These are phyloP conservation scores for Centella asiatica DNA, from an alignment of 129 eudicot species.

Conservation along the genomic window DNA sequence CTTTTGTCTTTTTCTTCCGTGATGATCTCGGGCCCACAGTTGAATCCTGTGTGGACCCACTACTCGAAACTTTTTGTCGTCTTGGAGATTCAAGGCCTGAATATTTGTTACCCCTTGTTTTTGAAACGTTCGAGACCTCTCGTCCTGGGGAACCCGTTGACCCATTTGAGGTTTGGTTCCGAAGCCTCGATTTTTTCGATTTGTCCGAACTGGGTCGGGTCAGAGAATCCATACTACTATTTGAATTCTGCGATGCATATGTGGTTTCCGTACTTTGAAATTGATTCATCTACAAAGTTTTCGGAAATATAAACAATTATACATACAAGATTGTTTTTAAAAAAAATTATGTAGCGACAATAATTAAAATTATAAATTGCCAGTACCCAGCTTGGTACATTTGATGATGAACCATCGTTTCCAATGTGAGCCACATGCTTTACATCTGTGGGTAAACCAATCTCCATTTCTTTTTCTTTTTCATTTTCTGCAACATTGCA, in stretches of 20 bases:
- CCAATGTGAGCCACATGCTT: conserved; percentile 77
- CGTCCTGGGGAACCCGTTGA: background rate
- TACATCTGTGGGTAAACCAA: conserved; percentile 70
- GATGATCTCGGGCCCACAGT: background rate
- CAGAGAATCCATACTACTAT: background rate
- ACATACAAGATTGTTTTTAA: too few species aligned
- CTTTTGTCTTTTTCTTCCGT: background rate
- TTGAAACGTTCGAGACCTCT: background rate
- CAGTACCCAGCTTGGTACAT: conserved; percentile 56
- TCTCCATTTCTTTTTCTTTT: conserved; percentile 45
- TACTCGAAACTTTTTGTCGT: background rate
- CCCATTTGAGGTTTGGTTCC: background rate
- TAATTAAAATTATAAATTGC: background rate
- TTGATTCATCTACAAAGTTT: background rate
- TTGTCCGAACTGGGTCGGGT: background rate
- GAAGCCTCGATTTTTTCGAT: conserved; percentile 3
- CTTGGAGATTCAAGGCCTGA: background rate
- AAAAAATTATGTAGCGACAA: background rate
- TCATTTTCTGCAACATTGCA: conserved; percentile 30
- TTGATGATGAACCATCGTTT: conserved; percentile 41
- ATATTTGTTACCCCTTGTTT: background rate
- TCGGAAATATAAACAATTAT: background rate
- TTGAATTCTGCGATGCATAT: too few species aligned
- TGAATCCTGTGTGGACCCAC: background rate
- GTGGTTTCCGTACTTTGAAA: background rate